Conservation (phyloP, 1,139 yeast species). For the Sugiyamaella xylanicola region DNA sequence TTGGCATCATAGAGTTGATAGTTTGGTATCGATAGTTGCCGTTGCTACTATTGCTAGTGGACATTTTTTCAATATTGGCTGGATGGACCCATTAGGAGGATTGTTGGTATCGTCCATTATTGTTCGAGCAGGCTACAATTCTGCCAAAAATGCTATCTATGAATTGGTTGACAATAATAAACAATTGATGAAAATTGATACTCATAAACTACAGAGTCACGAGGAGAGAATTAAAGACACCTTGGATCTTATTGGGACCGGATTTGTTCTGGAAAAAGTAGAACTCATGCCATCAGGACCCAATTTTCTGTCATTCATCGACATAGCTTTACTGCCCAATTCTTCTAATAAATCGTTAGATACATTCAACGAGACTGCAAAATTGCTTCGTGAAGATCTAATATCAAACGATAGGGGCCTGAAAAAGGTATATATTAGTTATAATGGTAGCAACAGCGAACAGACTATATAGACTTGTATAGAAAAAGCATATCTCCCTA, state of each 20-base stretch:
- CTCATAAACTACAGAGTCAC: conserved; percentile 27
- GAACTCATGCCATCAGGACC: conserved; percentile 39
- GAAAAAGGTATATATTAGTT: conserved; percentile 39
- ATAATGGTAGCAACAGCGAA: background rate
- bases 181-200: conserved; percentile 25
- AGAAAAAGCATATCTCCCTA: background rate
- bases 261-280: conserved; percentile 31
- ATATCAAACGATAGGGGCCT: conserved; percentile 41
- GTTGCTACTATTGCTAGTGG: conserved; percentile 86
- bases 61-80: conserved; percentile 68
- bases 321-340: conserved; percentile 19
- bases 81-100: conserved; percentile 94
- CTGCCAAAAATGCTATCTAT: conserved; percentile 65
- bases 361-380: conserved; percentile 51
- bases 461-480: background rate
- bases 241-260: conserved; percentile 32
- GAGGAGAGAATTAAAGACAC: conserved; percentile 27
- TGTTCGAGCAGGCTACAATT: conserved; percentile 79
- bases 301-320: conserved; percentile 27
- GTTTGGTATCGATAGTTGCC: conserved; percentile 89
- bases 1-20: conserved; percentile 98
- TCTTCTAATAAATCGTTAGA: conserved; percentile 32
- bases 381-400: conserved; percentile 37
- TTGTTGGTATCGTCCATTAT: conserved; percentile 77
- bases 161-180: conserved; percentile 68